Evolutionary conservation across 202 grass and related monocot species (phyloP), one percentile per base, ranked within the genome.

Genomic region (Setaria viridis): DNA sequence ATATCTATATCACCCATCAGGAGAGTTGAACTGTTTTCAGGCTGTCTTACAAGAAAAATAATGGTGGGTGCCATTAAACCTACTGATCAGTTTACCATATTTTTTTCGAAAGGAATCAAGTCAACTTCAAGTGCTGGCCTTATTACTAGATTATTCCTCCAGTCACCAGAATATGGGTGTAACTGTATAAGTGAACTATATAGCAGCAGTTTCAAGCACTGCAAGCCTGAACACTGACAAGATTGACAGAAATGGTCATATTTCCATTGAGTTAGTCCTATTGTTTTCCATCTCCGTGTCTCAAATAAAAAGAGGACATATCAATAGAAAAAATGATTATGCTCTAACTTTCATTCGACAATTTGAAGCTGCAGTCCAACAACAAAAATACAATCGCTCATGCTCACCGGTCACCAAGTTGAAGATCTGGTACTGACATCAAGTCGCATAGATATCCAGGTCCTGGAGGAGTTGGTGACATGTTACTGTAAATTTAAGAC

Each of bases 351-450:
- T 49, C 43, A 64, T 20, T 49, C 2, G 19, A 67, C 3, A 1
- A 53, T 25, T 35, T 53, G 45, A 67, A 66, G 62, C n/a, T 37
- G 17, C 32, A 39, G 9, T 37, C 65, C 77, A 67, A 79, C 60
- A 79, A 51, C 4, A 35, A 51, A 64, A 66, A 53, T 6, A 15
- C 7, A 17, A 79, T 53, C 9, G 19, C 47, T 41, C 48, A 63
- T 65, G 45, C 43, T 50, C 43, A 65, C 60, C 59, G 16, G 15
- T 56, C 32, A 82, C 51, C n/a, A 6, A 71, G 56, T 32, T 82
- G 64, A 71, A 81, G 51, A 56, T 42, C 51, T 43, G 35, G 37
- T 71, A 82, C 14, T 71, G 53, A 21, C 53, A 82, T 32, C 37
- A 47, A 33, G 32, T 9, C 70, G 65, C 49, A 70, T 42, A 57